These are phyloP conservation scores for Bretschneidera sinensis DNA, from an alignment of 345 rosid genomes.

Conservation along the genomic window DNA sequence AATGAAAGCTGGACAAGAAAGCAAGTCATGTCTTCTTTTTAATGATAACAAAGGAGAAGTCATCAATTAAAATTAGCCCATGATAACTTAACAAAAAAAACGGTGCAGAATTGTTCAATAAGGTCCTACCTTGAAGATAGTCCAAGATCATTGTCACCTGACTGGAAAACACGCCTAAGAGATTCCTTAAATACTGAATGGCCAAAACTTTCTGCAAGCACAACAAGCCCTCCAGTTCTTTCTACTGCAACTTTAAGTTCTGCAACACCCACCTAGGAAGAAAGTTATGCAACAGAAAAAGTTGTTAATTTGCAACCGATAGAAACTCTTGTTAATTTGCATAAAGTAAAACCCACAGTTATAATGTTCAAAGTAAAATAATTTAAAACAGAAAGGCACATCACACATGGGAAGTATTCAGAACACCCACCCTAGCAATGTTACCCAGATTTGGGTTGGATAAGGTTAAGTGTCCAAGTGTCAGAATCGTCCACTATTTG, in stretches of 20 bases:
- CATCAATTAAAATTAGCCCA: too few relatives aligned
- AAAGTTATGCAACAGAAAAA: constrained; percentile 3
- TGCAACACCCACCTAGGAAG: constrained; percentile 77
- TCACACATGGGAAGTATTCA: too few relatives aligned
- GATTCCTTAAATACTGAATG: constrained; percentile 90
- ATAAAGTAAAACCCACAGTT: not conserved
- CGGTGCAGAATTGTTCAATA: constrained; percentile 18
- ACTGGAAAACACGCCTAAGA: constrained; percentile 67
- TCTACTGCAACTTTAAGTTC: constrained; percentile 94
- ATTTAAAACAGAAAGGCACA: too few relatives aligned
- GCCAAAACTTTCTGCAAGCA: constrained; percentile 99
- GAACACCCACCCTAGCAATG: too few relatives aligned
- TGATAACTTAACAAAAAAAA: too few relatives aligned
- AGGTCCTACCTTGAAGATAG: constrained; percentile 78
- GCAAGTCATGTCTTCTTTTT: not conserved
- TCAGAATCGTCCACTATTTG: too few relatives aligned
- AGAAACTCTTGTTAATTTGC: not conserved
- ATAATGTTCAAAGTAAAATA: too few relatives aligned
- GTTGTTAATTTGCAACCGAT: not conserved
- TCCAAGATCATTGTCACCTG: constrained; percentile 74
- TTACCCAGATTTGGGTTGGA: too few relatives aligned
- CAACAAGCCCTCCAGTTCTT: constrained; percentile 91
- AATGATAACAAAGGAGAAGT: not conserved
- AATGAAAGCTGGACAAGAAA: not conserved
- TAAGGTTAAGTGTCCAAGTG: too few relatives aligned